phyloP scores from a whole-genome alignment of 176 grass and related monocot genomes.

The Tillandsia leiboldiana region DNA sequence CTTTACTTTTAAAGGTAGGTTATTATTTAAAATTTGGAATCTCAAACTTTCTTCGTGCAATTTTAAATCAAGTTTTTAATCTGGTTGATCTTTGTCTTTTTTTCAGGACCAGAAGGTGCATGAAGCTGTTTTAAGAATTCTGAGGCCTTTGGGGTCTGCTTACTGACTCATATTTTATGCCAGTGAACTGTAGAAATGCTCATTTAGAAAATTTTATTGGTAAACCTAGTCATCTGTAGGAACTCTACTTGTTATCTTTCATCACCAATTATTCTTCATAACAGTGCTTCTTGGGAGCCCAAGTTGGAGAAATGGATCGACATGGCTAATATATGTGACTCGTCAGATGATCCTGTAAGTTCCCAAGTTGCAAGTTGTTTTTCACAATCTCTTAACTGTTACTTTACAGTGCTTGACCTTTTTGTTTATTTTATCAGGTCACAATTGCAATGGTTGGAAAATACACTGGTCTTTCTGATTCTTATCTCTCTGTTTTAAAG shows the following conservation, averaged over 20 bases:
- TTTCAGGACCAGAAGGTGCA: constrained; percentile 41
- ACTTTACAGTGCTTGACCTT: not conserved
- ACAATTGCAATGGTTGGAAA: constrained; percentile 47
- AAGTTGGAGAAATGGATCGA: constrained; percentile 27
- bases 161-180: not conserved
- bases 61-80: not conserved
- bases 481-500: constrained; percentile 50
- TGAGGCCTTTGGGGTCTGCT: constrained; percentile 29
- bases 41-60: not conserved
- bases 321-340: constrained; percentile 28
- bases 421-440: constrained; percentile 25
- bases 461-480: constrained; percentile 42
- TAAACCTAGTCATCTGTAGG: not conserved
- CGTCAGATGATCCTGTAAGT: constrained; percentile 34
- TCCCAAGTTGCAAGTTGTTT: constrained; percentile 9
- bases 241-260: constrained; percentile 6
- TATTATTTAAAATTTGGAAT: not conserved
- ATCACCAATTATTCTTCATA: not conserved
- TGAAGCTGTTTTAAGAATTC: constrained; percentile 29
- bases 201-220: not conserved
- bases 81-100: constrained; percentile 11
- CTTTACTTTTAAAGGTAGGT: constrained; percentile 33
- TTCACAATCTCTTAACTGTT: not conserved
- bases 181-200: not conserved
- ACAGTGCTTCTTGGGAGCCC: constrained; percentile 22